Evolutionary conservation across 2,329 filamentous ascomycete genomes (phyloP).

Genomic region (Fusarium keratoplasticum): DNA sequence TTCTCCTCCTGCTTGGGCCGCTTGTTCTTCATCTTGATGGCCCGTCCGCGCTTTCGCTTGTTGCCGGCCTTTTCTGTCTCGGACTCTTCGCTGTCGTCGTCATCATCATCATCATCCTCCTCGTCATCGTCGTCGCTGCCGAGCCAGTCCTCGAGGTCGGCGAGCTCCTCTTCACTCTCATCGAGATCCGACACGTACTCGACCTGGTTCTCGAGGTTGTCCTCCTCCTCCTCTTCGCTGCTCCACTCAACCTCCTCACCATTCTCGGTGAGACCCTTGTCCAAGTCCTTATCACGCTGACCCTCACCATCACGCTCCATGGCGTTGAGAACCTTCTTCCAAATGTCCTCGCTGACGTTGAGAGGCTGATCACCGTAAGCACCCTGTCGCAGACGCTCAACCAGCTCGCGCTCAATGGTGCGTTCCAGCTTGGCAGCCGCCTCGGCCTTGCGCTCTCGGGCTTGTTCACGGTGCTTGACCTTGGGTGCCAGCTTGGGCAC

Average conservation of each 20-base stretch:
- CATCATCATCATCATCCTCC: conserved; percentile 68
- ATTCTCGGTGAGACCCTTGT: conserved; percentile 85
- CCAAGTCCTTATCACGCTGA: conserved; percentile 85
- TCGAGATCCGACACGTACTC: conserved; percentile 96
- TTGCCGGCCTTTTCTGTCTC: conserved; percentile 67
- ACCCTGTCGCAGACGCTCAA: conserved; percentile 89
- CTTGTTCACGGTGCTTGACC: conserved; percentile 80
- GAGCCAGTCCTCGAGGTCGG: conserved; percentile 92
- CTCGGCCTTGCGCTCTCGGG: conserved; percentile 81
- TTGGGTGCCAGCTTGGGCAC: conserved; percentile 94
- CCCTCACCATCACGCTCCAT: conserved; percentile 90
- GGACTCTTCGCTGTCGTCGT: conserved; percentile 68
- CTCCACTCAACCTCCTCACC: conserved; percentile 77
- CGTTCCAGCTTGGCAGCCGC: conserved; percentile 93
- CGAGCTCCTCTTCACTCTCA: conserved; percentile 82
- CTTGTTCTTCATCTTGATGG: conserved; percentile 60
- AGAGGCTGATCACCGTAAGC: conserved; percentile 95
- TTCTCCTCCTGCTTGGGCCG: conserved; percentile 72
- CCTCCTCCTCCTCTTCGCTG: conserved; percentile 71
- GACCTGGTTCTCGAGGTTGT: conserved; percentile 81
- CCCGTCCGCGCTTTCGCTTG: conserved; percentile 65
- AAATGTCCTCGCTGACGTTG: conserved; percentile 94
- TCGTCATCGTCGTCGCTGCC: conserved; percentile 75
- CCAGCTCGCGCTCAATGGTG: conserved; percentile 93
- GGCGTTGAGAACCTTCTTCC: conserved; percentile 95